A percentile compares a stretch with the other conserved stretches of the same genome.
Conservation (phyloP, 179 eudicot genomes). For the Silene coronaria region DNA sequence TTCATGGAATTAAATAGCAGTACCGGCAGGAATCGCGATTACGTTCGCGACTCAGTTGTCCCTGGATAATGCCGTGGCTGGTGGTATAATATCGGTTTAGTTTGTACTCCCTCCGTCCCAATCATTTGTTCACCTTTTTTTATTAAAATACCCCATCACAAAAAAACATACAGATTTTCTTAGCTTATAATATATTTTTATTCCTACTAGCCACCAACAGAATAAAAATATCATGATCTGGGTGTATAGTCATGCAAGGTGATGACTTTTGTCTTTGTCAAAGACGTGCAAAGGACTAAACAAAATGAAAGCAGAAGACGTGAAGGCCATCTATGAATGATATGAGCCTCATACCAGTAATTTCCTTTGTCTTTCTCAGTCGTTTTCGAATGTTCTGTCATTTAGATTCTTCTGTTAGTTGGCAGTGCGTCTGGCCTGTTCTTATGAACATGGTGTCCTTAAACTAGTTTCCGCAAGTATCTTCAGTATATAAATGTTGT, state of each 20-base stretch:
- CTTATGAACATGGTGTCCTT: neutral
- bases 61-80: too few species aligned
- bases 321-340: slow-evolving; percentile 1
- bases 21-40: too few species aligned
- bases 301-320: neutral
- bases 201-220: neutral
- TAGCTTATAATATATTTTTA: neutral
- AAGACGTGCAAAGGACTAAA: slow-evolving; percentile 12
- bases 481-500: neutral
- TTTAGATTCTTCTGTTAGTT: neutral
- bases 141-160: too few species aligned
- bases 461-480: neutral
- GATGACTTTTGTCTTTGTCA: neutral
- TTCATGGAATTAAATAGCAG: too few species aligned
- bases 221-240: neutral
- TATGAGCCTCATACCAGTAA: neutral
- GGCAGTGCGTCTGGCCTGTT: neutral
- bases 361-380: neutral
- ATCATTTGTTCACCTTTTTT: too few species aligned
- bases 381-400: neutral
- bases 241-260: neutral
- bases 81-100: too few species aligned
- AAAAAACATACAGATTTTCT: too few species aligned
- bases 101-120: too few species aligned
- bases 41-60: too few species aligned